Conservation (phyloP, 148 eudicot species). For the Vaccinium darrowii region DNA sequence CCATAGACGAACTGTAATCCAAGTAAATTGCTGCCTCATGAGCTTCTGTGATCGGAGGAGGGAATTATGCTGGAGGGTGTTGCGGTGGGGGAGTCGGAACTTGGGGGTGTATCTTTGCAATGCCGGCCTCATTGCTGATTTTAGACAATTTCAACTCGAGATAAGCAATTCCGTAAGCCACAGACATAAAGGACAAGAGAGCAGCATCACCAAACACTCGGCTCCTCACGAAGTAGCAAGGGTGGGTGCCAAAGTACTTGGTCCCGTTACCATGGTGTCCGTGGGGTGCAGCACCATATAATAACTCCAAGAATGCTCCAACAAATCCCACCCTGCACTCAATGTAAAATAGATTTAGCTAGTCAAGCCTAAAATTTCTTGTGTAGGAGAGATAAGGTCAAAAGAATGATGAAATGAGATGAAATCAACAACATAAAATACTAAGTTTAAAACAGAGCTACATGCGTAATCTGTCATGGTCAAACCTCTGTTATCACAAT, state of each 20-base stretch:
- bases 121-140: conserved; percentile 35
- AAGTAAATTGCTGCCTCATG: conserved; percentile 72
- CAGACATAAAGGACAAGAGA: conserved; percentile 59
- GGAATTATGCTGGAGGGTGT: conserved; percentile 10
- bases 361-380: neutral
- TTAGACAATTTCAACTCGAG: conserved; percentile 52
- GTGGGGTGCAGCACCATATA: conserved; percentile 72
- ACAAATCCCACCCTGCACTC: conserved; percentile 63
- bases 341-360: neutral
- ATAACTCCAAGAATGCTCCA: conserved; percentile 61
- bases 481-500: neutral
- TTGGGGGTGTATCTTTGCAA: conserved; percentile 86
- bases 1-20: conserved; percentile 1
- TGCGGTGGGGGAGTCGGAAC: conserved; percentile 9
- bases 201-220: conserved; percentile 84
- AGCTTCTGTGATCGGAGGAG: conserved; percentile 43
- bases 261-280: conserved; percentile 60
- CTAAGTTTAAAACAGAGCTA: neutral
- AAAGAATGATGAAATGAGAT: neutral
- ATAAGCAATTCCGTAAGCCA: conserved; percentile 56
- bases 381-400: neutral
- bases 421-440: neutral
- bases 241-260: conserved; percentile 44
- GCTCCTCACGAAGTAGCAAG: conserved; percentile 76
- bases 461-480: too few species aligned